Evolutionary conservation across 2,329 filamentous ascomycete genomes (phyloP).

Genomic region (Chaetomium strumarium): DNA sequence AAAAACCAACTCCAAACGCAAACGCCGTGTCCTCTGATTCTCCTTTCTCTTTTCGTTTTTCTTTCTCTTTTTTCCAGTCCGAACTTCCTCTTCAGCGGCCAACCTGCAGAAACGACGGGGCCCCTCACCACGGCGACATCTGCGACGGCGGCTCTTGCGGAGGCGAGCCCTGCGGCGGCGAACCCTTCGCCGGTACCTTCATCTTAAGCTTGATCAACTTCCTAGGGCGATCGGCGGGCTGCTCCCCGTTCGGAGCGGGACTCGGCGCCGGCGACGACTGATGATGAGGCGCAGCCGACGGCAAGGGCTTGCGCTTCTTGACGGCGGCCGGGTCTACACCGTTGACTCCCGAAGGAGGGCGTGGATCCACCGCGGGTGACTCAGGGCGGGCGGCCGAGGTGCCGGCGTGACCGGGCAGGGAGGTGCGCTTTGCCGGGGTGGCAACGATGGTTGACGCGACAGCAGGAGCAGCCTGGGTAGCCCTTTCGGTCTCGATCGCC

Average conservation of each 20-base stretch:
- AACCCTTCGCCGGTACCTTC: slow-evolving; percentile 6
- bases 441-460: slow-evolving; percentile 20
- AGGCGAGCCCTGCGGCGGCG: no score
- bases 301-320: slow-evolving; percentile 24
- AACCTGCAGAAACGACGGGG: neutral
- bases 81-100: neutral
- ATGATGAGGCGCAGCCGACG: slow-evolving; percentile 18
- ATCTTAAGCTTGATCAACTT: slow-evolving; percentile 25
- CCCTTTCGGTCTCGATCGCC: slow-evolving; percentile 4
- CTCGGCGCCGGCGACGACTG: neutral
- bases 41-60: neutral
- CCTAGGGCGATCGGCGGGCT: slow-evolving; percentile 1
- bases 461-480: neutral
- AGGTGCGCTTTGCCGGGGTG: slow-evolving; percentile 17
- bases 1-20: neutral
- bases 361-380: neutral
- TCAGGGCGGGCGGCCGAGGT: neutral
- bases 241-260: neutral
- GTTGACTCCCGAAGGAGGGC: neutral
- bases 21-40: neutral
- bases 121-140: no score
- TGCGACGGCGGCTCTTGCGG: no score
- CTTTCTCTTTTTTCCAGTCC: no score
- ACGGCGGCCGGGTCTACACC: neutral
- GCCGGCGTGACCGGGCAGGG: neutral